These are phyloP conservation scores for Termitomyces sp. DNA, from an alignment of 768 basidiomycete species.

Conservation along the genomic window DNA sequence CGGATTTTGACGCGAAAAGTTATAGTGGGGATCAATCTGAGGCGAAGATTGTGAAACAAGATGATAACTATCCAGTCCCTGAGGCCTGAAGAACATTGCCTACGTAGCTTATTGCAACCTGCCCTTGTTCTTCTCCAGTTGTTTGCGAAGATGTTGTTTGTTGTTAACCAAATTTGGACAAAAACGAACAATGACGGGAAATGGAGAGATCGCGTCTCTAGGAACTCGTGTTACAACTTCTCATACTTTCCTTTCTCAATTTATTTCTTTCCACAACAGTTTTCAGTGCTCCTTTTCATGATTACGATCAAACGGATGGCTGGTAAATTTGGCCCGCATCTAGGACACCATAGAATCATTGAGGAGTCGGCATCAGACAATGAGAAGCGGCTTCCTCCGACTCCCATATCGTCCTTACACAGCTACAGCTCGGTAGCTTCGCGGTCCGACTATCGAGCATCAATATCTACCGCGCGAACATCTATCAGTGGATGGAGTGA, in stretches of 20 bases:
- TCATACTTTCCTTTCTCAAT: constrained; percentile 8
- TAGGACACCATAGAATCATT: constrained; percentile 26
- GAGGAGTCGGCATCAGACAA: constrained; percentile 13
- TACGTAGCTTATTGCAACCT: constrained; percentile 11
- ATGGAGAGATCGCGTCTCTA: constrained; percentile 12
- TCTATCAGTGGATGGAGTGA: constrained; percentile 47
- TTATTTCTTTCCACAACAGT: constrained; percentile 6
- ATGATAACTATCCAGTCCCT: not conserved
- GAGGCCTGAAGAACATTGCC: not conserved
- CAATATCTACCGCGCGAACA: constrained; percentile 65
- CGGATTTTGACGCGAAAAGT: not conserved
- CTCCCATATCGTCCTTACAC: constrained; percentile 27
- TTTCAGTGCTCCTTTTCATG: constrained; percentile 8
- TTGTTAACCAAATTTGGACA: constrained; percentile 5
- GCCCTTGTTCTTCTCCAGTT: constrained; percentile 22
- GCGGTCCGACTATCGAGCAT: constrained; percentile 54
- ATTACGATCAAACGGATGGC: constrained; percentile 47
- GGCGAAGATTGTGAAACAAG: not conserved
- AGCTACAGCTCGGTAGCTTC: constrained; percentile 23
- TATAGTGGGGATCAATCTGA: not conserved
- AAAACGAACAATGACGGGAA: constrained; percentile 25
- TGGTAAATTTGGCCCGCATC: constrained; percentile 38
- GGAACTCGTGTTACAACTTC: constrained; percentile 4
- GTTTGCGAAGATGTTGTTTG: constrained; percentile 9
- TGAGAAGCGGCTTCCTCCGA: constrained; percentile 19